Evolutionary conservation across 2,329 filamentous ascomycete species (phyloP).

Genomic region (Phialemoniopsis sp.): DNA sequence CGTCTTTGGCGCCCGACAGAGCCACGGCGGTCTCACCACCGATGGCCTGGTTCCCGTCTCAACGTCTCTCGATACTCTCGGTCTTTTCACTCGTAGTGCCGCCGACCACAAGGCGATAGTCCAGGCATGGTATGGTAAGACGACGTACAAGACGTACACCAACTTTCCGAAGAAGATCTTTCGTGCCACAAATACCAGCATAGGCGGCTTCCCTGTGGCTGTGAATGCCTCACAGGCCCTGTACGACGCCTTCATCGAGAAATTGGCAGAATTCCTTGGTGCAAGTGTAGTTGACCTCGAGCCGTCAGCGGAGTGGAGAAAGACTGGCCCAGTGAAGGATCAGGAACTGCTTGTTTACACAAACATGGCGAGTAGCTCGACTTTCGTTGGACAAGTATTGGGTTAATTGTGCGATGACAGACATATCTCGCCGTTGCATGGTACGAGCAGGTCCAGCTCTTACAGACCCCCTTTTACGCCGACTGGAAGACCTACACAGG

Average conservation of each 20-base stretch:
- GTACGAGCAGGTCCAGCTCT: neutral
- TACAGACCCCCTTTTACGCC: neutral
- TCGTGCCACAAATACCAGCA: no score
- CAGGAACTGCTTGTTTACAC: neutral
- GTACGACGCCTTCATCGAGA: no score
- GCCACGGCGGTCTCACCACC: neutral
- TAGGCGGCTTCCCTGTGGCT: no score
- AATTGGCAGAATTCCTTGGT: no score
- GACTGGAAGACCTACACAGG: neutral
- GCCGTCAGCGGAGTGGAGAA: neutral
- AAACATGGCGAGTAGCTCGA: neutral
- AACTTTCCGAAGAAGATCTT: neutral
- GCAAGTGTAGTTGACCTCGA: neutral
- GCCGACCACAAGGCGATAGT: neutral
- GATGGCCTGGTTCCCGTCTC: neutral
- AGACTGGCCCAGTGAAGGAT: neutral
- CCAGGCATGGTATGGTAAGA: neutral
- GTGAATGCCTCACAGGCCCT: no score
- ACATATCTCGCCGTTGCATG: slow-evolving; percentile 1
- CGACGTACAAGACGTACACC: neutral
- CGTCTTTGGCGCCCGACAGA: neutral
- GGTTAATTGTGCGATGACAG: neutral
- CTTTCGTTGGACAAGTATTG: neutral
- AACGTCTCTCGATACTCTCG: neutral
- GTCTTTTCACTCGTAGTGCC: neutral